A percentile compares a stretch with the other conserved stretches of the same genome.
Evolutionary conservation across 1,284 basidiomycete genomes (phyloP).

Genomic region (Heimioporus retisporus): DNA sequence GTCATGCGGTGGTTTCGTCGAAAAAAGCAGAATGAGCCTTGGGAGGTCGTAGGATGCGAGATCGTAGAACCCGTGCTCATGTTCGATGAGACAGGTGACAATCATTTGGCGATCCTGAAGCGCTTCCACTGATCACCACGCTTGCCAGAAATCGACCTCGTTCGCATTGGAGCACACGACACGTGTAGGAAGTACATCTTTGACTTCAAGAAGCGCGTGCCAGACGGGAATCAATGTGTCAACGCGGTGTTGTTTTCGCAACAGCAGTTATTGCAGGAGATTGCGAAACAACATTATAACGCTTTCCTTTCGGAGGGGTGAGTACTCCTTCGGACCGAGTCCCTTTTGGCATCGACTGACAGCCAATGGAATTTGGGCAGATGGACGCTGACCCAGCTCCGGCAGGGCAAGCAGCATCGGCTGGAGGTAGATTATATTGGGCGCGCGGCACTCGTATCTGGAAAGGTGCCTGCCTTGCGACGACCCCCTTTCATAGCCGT

Average conservation of each 20-base stretch:
- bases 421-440: slow-evolving; percentile 77
- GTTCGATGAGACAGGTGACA: slow-evolving; percentile 73
- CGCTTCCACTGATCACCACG: slow-evolving; percentile 13
- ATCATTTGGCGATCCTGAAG: slow-evolving; percentile 28
- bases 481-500: slow-evolving; percentile 77
- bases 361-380: slow-evolving; percentile 47
- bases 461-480: slow-evolving; percentile 54
- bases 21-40: slow-evolving; percentile 64
- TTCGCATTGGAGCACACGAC: slow-evolving; percentile 60
- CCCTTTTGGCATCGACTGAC: slow-evolving; percentile 14
- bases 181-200: slow-evolving; percentile 72
- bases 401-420: slow-evolving; percentile 68
- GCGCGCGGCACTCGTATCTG: slow-evolving; percentile 66
- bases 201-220: slow-evolving; percentile 60
- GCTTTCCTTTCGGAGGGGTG: slow-evolving; percentile 75
- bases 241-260: slow-evolving; percentile 72
- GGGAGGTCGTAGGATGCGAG: slow-evolving; percentile 81
- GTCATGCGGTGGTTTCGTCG: slow-evolving; percentile 57
- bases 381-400: slow-evolving; percentile 74
- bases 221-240: slow-evolving; percentile 50
- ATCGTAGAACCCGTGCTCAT: slow-evolving; percentile 70
- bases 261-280: slow-evolving; percentile 67
- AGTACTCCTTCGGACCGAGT: slow-evolving; percentile 23
- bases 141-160: slow-evolving; percentile 67
- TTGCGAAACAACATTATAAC: slow-evolving; percentile 69